These are phyloP conservation scores for Aspergillus novoparasiticus DNA, from an alignment of 2,329 filamentous ascomycete genomes.

Conservation along the genomic window DNA sequence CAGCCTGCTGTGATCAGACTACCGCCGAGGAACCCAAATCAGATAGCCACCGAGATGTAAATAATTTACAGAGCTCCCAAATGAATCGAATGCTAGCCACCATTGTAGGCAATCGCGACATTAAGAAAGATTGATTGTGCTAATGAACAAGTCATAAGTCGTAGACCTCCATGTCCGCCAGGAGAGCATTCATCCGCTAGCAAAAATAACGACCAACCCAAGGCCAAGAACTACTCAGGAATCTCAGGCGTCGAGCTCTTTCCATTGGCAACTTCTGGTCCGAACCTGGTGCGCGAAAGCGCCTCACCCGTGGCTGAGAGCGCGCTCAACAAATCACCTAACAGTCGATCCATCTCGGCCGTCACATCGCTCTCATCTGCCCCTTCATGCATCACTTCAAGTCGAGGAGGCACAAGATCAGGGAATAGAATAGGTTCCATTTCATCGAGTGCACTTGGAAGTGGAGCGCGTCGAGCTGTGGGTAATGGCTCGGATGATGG, in stretches of 20 bases:
- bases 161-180: background rate
- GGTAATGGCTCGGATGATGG: conserved; percentile 25
- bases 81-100: background rate
- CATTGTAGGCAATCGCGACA: background rate
- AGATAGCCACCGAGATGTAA: background rate
- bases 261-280: conserved; percentile 17
- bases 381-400: conserved; percentile 41
- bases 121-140: background rate
- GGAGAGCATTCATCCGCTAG: background rate
- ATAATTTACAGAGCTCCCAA: background rate
- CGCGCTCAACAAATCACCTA: conserved; percentile 43
- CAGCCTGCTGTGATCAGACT: background rate
- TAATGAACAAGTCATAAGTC: background rate
- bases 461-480: conserved; percentile 22
- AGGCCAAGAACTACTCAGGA: conserved; percentile 12
- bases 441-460: conserved; percentile 12
- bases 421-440: conserved; percentile 38
- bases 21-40: background rate
- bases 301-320: conserved; percentile 42
- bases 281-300: conserved; percentile 20
- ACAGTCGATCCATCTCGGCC: conserved; percentile 44
- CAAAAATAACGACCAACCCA: background rate
- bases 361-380: conserved; percentile 40
- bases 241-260: conserved; percentile 18
- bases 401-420: conserved; percentile 39